Percentiles rank a stretch among this genome's conserved stretches.
phyloP scores from a whole-genome alignment of 257 asterid species.

The Echites panduratus region DNA sequence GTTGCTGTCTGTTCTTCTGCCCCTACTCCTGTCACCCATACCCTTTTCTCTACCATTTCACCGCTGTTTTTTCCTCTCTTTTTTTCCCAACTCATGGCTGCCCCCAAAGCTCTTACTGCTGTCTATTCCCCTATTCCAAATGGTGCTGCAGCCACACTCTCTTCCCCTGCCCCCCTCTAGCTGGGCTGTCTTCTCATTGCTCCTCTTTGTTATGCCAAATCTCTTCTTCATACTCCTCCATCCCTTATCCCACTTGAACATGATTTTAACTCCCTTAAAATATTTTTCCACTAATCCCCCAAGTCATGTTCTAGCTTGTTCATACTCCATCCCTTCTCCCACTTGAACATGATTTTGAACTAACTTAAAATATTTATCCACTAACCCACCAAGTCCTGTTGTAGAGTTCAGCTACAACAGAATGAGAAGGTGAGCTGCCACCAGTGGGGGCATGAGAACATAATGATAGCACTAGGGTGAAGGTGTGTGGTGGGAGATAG shows the following conservation, averaged over 20 bases:
- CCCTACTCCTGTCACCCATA: neutral
- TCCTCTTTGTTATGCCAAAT: neutral
- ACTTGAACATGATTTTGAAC: no score
- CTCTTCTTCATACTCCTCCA: neutral
- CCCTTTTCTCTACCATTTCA: neutral
- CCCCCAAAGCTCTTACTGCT: neutral
- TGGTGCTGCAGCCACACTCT: neutral
- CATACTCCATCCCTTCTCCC: no score
- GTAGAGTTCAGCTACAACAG: neutral
- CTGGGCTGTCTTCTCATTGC: neutral
- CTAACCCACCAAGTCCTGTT: neutral
- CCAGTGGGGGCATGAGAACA: no score
- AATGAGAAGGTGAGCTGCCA: neutral
- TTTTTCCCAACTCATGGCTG: neutral
- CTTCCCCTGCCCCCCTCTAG: neutral
- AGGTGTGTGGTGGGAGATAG: neutral
- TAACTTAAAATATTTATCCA: neutral
- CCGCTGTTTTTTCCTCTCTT: neutral
- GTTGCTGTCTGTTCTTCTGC: no score
- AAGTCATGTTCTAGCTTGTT: no score
- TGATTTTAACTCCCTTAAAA: no score
- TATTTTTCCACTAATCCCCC: no score
- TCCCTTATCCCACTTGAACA: no score
- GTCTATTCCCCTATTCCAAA: neutral
- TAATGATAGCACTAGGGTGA: no score